A percentile compares a stretch with the other conserved stretches of the same genome.
These are phyloP conservation scores for Coffea eugenioides DNA, from an alignment of 257 asterid genomes.

Conservation along the genomic window DNA sequence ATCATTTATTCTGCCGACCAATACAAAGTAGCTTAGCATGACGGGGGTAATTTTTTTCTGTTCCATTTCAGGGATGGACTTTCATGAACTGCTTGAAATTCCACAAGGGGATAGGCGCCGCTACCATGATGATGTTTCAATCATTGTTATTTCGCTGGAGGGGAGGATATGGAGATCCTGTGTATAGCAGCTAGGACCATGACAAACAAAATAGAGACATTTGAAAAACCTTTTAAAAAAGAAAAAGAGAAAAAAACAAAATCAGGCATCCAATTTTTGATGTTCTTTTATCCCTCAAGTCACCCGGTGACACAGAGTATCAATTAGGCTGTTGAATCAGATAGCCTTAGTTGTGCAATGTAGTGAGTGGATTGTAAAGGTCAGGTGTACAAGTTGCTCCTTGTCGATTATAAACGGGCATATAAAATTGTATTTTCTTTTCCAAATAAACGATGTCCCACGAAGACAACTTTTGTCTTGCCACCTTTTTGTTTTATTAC, in stretches of 20 bases:
- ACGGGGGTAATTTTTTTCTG: not conserved
- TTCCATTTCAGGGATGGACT: constrained; percentile 71
- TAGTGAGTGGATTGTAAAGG: constrained; percentile 27
- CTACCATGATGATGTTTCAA: constrained; percentile 93
- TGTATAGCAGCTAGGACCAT: constrained; percentile 49
- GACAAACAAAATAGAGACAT: constrained; percentile 23
- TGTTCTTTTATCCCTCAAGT: constrained; percentile 33
- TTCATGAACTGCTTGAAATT: constrained; percentile 83
- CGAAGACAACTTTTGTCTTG: constrained; percentile 3
- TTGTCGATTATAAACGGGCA: constrained; percentile 20
- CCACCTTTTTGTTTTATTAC: not conserved
- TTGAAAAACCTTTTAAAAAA: constrained; percentile 4
- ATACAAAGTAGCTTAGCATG: not conserved
- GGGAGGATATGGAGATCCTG: constrained; percentile 97
- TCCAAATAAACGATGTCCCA: constrained; percentile 20
- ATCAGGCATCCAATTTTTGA: constrained; percentile 36
- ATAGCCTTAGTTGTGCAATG: constrained; percentile 36
- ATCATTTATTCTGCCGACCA: not conserved
- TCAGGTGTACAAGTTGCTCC: constrained; percentile 21
- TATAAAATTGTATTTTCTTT: constrained; percentile 20
- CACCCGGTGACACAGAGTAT: constrained; percentile 23
- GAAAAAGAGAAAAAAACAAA: constrained; percentile 17
- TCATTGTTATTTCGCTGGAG: constrained; percentile 93
- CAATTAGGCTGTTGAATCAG: constrained; percentile 44
- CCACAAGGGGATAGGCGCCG: constrained; percentile 97